Percentiles rank a stretch among this genome's conserved stretches.
Evolutionary conservation across 2,329 filamentous ascomycete genomes (phyloP).

Genomic region (Colletotrichum cordylinicola): DNA sequence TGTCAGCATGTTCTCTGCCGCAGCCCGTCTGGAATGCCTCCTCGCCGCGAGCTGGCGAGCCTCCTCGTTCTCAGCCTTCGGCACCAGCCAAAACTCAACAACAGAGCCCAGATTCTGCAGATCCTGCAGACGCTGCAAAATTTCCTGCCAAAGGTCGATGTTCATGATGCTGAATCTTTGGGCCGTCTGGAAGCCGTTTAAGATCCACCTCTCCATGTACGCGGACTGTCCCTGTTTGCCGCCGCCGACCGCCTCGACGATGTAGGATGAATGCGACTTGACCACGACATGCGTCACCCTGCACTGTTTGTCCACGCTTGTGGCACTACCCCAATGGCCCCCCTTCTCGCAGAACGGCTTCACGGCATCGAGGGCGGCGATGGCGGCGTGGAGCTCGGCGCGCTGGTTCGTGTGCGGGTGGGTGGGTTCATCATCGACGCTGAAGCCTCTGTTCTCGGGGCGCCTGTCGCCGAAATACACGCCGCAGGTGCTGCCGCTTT

Average conservation of each 20-base stretch:
- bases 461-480: neutral
- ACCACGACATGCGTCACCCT: neutral
- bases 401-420: rapidly evolving
- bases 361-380: neutral
- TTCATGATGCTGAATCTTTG: neutral
- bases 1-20: neutral
- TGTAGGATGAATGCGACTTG: neutral
- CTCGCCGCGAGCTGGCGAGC: neutral
- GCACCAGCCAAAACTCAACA: neutral
- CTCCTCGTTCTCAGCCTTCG: neutral
- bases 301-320: neutral
- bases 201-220: neutral
- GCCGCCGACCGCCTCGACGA: neutral
- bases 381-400: neutral
- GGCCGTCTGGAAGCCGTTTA: rapidly evolving
- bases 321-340: neutral
- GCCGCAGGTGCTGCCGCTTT: neutral
- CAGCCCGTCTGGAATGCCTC: neutral
- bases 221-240: neutral
- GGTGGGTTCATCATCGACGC: neutral
- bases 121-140: neutral
- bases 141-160: neutral
- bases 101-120: neutral
- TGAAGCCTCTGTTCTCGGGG: neutral
- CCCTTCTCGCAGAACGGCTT: neutral